Percentiles rank a stretch among this genome's conserved stretches.
These are phyloP conservation scores for Myriosclerotinia curreyana DNA, from an alignment of 2,329 filamentous ascomycete species.

Conservation along the genomic window DNA sequence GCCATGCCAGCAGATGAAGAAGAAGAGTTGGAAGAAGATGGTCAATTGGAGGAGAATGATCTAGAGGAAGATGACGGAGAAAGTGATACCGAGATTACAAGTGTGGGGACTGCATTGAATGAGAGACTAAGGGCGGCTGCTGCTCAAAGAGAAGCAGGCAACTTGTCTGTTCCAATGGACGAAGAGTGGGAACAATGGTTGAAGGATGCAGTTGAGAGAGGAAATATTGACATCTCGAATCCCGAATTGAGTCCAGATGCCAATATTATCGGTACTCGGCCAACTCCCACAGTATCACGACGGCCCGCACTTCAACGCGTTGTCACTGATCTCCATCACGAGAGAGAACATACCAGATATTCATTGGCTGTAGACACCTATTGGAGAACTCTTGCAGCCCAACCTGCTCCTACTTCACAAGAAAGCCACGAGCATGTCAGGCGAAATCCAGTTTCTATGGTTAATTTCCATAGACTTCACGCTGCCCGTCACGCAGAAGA, in stretches of 20 bases:
- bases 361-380: background rate
- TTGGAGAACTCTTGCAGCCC: background rate
- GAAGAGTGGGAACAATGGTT: conserved; percentile 74
- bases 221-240: conserved; percentile 50
- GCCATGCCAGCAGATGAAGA: conserved; percentile 31
- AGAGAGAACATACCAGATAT: background rate
- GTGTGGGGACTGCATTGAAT: conserved; percentile 61
- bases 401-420: too few relatives aligned
- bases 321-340: background rate
- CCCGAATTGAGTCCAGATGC: conserved; percentile 36
- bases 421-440: too few relatives aligned
- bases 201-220: conserved; percentile 65
- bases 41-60: conserved; percentile 37
- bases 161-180: conserved; percentile 58
- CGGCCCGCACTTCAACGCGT: background rate
- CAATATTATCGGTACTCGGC: conserved; percentile 40
- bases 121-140: conserved; percentile 63
- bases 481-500: background rate
- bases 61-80: conserved; percentile 47
- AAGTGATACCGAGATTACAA: conserved; percentile 53
- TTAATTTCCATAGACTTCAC: too few relatives aligned
- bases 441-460: too few relatives aligned
- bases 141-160: conserved; percentile 60
- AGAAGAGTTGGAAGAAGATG: conserved; percentile 41
- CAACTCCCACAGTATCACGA: conserved; percentile 30